Evolutionary conservation across 768 basidiomycete genomes (phyloP).

Genomic region (Gloeopeniophorella convolvens): DNA sequence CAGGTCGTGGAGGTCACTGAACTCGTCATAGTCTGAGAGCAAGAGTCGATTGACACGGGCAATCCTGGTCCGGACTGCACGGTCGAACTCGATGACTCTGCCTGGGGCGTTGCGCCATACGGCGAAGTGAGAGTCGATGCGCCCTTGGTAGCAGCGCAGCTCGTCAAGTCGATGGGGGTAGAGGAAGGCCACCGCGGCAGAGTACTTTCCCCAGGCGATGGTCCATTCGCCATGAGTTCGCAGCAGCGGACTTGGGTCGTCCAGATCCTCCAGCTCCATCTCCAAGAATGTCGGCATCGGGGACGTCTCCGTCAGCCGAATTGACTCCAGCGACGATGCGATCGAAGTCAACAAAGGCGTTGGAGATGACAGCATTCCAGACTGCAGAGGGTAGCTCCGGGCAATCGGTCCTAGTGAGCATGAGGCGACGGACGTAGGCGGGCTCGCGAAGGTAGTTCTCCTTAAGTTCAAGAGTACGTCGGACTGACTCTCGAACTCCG

Average conservation of each 20-base stretch:
- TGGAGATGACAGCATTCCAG: constrained; percentile 27
- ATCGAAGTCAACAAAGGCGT: constrained; percentile 28
- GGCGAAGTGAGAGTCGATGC: no score
- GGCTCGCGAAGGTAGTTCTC: constrained; percentile 5
- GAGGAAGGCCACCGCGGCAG: no score
- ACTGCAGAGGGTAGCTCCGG: constrained; percentile 25
- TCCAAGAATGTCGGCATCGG: constrained; percentile 18
- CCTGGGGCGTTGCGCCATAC: constrained; percentile 11
- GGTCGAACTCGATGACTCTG: constrained; percentile 29
- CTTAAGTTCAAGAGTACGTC: not conserved
- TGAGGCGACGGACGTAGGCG: constrained; percentile 3
- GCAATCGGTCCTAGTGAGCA: constrained; percentile 3
- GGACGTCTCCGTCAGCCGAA: constrained; percentile 11
- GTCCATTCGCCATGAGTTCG: no score
- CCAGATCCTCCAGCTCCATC: constrained; percentile 19
- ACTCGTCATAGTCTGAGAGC: constrained; percentile 24
- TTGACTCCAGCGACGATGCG: constrained; percentile 22
- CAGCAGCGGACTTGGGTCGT: no score
- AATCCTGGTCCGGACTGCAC: constrained; percentile 25
- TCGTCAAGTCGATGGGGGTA: constrained; percentile 27
- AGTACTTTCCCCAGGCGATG: no score
- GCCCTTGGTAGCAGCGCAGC: constrained; percentile 24
- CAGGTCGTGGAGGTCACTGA: constrained; percentile 9
- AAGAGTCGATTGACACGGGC: constrained; percentile 12
- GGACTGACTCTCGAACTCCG: no score